A percentile compares a stretch with the other conserved stretches of the same genome.
Conservation (phyloP, 2,329 filamentous ascomycete genomes). For the Stachybotrys chartarum region DNA sequence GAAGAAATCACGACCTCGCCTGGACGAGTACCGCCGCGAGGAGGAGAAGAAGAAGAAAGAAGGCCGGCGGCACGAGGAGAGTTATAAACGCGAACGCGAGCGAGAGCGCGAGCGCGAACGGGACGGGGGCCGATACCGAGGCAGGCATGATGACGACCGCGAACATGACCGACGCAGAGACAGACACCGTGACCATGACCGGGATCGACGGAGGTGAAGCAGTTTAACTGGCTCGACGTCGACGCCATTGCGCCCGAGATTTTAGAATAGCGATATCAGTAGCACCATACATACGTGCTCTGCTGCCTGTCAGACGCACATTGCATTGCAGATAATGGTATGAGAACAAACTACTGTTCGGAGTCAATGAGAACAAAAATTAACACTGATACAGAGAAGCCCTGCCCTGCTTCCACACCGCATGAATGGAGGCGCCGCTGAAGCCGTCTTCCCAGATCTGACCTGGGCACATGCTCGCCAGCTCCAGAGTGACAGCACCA, state of each 20-base stretch:
- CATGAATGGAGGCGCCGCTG: neutral
- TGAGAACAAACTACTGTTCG: neutral
- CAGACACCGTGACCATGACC: conserved; percentile 10
- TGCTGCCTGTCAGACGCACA: too few species aligned
- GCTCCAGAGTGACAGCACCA: too few species aligned
- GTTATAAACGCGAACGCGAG: conserved; percentile 38
- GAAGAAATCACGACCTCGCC: conserved; percentile 38
- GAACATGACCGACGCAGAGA: conserved; percentile 19
- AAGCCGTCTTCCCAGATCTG: neutral
- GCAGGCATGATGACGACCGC: conserved; percentile 26
- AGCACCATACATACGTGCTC: neutral
- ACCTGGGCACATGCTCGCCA: too few species aligned
- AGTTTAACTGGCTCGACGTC: neutral
- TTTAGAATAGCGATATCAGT: conserved; percentile 8
- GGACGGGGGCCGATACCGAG: conserved; percentile 21
- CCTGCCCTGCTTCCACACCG: neutral
- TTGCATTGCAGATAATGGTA: neutral
- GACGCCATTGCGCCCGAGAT: too few species aligned
- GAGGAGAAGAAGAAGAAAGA: conserved; percentile 38
- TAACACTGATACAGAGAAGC: neutral
- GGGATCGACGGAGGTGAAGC: conserved; percentile 13
- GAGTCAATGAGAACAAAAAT: neutral
- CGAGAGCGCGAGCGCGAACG: conserved; percentile 30
- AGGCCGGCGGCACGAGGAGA: conserved; percentile 31
- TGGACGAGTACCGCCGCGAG: conserved; percentile 43